Percentiles rank a stretch among this genome's conserved stretches.
Conservation (phyloP, 2,329 filamentous ascomycete genomes). For the Arthrinium phaeospermum region DNA sequence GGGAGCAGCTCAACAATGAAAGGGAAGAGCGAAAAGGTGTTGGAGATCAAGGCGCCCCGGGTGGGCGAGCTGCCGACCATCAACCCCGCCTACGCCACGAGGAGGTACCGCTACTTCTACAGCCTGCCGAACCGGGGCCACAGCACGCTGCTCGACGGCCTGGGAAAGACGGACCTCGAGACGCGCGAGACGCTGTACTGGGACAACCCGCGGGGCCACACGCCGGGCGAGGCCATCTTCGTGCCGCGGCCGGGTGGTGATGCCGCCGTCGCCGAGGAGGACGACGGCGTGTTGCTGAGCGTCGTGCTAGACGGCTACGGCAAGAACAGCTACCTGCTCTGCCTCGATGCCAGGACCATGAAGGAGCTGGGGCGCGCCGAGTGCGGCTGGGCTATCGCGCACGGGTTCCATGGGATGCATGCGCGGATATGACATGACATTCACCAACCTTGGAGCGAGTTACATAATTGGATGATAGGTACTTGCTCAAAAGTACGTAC, state of each 20-base stretch:
- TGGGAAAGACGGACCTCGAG: conserved; percentile 69
- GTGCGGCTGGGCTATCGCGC: conserved; percentile 46
- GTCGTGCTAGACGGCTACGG: conserved; percentile 53
- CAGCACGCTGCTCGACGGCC: conserved; percentile 64
- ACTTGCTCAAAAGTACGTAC: too few relatives aligned
- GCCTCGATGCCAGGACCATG: conserved; percentile 51
- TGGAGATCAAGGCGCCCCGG: conserved; percentile 58
- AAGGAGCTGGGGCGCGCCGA: conserved; percentile 53
- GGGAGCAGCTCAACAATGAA: background rate
- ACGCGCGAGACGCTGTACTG: conserved; percentile 61
- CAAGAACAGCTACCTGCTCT: conserved; percentile 54
- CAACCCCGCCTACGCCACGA: conserved; percentile 60
- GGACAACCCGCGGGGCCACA: conserved; percentile 63
- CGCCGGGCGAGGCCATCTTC: conserved; percentile 74
- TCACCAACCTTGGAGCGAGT: background rate
- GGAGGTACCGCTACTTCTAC: conserved; percentile 66
- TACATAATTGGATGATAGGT: background rate
- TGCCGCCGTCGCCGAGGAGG: conserved; percentile 51
- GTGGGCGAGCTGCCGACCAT: conserved; percentile 70
- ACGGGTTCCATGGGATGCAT: conserved; percentile 55
- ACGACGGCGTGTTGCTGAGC: conserved; percentile 66
- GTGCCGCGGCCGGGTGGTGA: conserved; percentile 54
- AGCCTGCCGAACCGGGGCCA: conserved; percentile 60
- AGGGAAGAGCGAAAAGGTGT: conserved; percentile 37
- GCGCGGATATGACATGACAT: conserved; percentile 24